phyloP scores from a whole-genome alignment of 108 stramenopile genomes.

The Pseudonitzschia delicatissima region DNA sequence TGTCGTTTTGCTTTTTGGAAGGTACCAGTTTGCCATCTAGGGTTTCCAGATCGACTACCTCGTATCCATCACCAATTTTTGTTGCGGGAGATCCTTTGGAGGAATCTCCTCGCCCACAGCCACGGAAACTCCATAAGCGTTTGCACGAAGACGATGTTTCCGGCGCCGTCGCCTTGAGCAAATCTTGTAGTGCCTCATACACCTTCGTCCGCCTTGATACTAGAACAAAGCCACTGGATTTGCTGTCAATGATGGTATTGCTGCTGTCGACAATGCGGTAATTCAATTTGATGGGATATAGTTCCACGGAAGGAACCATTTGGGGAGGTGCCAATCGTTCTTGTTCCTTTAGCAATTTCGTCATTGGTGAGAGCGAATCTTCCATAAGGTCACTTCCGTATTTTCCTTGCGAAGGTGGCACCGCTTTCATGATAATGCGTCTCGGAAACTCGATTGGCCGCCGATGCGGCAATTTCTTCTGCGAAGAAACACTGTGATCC shows the following conservation, averaged over 20 bases:
- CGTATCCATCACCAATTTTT: constrained; percentile 58
- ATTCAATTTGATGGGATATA: constrained; percentile 64
- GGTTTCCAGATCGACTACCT: constrained; percentile 46
- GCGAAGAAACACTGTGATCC: neutral
- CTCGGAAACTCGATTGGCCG: constrained; percentile 75
- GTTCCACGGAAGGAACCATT: constrained; percentile 47
- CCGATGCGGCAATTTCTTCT: neutral
- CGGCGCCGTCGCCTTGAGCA: constrained; percentile 53
- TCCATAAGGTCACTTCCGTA: constrained; percentile 13
- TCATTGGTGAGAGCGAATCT: constrained; percentile 34
- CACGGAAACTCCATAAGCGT: constrained; percentile 55
- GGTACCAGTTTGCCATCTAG: constrained; percentile 24
- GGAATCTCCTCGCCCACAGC: neutral
- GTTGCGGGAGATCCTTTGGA: constrained; percentile 8
- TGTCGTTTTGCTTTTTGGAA: constrained; percentile 10
- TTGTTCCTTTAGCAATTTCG: constrained; percentile 43
- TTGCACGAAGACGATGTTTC: constrained; percentile 49
- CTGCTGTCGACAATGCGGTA: constrained; percentile 45
- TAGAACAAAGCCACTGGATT: constrained; percentile 51
- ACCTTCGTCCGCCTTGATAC: constrained; percentile 41
- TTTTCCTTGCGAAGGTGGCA: constrained; percentile 1
- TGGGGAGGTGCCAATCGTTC: constrained; percentile 18
- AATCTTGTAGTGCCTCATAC: constrained; percentile 41
- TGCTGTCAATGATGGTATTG: neutral
- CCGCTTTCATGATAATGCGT: constrained; percentile 36